Evolutionary conservation across 2,329 filamentous ascomycete genomes (phyloP).

Genomic region (Tolypocladium tundrense): DNA sequence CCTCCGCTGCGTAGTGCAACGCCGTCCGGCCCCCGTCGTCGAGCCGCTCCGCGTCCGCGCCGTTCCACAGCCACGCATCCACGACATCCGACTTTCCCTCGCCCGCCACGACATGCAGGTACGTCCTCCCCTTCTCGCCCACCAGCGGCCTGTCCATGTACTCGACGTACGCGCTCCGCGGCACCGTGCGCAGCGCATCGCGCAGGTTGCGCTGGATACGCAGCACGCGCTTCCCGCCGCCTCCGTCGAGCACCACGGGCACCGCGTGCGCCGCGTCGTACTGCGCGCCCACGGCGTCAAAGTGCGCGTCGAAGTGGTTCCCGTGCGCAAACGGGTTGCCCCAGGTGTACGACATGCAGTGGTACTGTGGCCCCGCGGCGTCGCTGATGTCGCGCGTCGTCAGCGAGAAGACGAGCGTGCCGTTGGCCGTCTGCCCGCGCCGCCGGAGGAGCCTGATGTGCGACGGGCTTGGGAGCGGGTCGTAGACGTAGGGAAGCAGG

Average conservation of each 20-base stretch:
- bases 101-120: slow-evolving; percentile 6
- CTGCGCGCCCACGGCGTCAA: slow-evolving; percentile 4
- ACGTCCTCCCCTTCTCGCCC: slow-evolving; percentile 1
- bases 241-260: slow-evolving; percentile 8
- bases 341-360: slow-evolving; percentile 16
- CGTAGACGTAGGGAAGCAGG: slow-evolving; percentile 1
- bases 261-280: slow-evolving; percentile 7
- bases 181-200: slow-evolving; percentile 9
- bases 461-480: slow-evolving; percentile 2
- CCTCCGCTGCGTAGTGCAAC: slow-evolving; percentile 10
- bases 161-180: slow-evolving; percentile 4
- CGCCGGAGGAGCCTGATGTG: slow-evolving; percentile 9
- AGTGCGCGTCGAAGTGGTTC: slow-evolving; percentile 7
- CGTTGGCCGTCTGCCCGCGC: slow-evolving; percentile 2
- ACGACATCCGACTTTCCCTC: slow-evolving; percentile 1
- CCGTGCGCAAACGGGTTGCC: slow-evolving; percentile 14
- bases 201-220: slow-evolving; percentile 11
- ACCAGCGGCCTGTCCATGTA: slow-evolving; percentile 4
- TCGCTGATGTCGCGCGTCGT: slow-evolving; percentile 7
- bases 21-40: slow-evolving; percentile 7
- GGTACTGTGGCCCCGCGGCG: slow-evolving; percentile 5
- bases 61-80: slow-evolving; percentile 6
- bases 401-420: slow-evolving; percentile 9
- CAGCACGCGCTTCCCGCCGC: slow-evolving; percentile 1
- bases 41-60: slow-evolving; percentile 3